phyloP scores from a whole-genome alignment of 2,329 filamentous ascomycete species.

The Tetracladium maxilliforme region DNA sequence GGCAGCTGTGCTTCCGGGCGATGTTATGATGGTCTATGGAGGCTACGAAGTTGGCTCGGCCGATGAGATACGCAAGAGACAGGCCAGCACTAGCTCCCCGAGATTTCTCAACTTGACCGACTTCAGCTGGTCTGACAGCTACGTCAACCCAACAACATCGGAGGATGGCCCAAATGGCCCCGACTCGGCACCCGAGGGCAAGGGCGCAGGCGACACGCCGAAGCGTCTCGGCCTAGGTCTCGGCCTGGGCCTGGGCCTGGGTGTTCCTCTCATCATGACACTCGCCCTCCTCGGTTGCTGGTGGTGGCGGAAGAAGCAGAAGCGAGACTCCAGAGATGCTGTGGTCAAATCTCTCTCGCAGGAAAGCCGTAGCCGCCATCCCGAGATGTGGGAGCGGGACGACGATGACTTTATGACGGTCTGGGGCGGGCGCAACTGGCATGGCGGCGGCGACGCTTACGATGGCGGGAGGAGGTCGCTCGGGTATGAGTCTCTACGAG shows the following conservation, averaged over 20 bases:
- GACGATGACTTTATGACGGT: too few species aligned
- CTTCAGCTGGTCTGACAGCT: constrained; percentile 33
- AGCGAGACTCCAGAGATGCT: too few species aligned
- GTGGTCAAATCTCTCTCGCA: too few species aligned
- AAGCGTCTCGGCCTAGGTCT: constrained; percentile 45
- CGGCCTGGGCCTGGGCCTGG: constrained; percentile 49
- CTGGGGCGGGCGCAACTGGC: too few species aligned
- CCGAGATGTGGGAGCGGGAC: too few species aligned
- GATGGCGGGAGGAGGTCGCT: too few species aligned
- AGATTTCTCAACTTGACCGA: constrained; percentile 44
- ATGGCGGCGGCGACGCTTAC: too few species aligned
- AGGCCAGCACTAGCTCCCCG: constrained; percentile 10
- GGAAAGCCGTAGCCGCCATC: too few species aligned
- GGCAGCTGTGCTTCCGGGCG: constrained; percentile 46
- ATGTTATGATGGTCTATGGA: constrained; percentile 54
- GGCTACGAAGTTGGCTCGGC: constrained; percentile 35
- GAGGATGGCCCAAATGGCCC: constrained; percentile 11
- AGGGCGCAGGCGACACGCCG: constrained; percentile 10
- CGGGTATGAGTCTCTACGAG: too few species aligned
- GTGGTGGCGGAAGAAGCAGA: constrained; percentile 24
- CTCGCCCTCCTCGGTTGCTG: constrained; percentile 33
- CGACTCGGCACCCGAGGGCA: constrained; percentile 5
- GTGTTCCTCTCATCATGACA: constrained; percentile 29
- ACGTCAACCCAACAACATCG: constrained; percentile 33
- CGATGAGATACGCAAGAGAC: too few species aligned